A percentile compares a stretch with the other conserved stretches of the same genome.
These are phyloP conservation scores for Pestalotiopsis sp. DNA, from an alignment of 2,329 filamentous ascomycete genomes.

Conservation along the genomic window DNA sequence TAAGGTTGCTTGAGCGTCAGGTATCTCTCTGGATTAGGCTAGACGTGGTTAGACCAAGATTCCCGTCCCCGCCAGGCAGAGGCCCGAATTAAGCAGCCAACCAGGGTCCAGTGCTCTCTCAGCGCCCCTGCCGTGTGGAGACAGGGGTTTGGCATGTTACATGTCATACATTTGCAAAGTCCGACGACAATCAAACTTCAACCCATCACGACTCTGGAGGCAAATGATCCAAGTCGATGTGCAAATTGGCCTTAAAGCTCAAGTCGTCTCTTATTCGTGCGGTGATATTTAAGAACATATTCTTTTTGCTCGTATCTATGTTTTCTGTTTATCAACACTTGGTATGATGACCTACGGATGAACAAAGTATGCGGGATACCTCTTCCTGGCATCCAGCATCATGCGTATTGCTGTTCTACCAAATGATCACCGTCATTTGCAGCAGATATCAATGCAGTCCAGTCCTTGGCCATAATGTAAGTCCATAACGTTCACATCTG, in stretches of 20 bases:
- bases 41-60: neutral
- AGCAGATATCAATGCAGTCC: neutral
- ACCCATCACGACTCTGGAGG: too few species aligned
- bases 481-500: neutral
- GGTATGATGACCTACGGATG: neutral
- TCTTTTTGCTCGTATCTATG: neutral
- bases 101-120: too few species aligned
- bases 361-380: neutral
- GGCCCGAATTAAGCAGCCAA: neutral
- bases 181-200: too few species aligned
- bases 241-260: too few species aligned
- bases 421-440: neutral
- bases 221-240: too few species aligned
- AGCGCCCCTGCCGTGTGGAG: too few species aligned
- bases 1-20: neutral
- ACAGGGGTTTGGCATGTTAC: too few species aligned
- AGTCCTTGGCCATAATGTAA: neutral
- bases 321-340: neutral
- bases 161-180: too few species aligned
- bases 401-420: neutral
- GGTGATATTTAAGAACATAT: neutral
- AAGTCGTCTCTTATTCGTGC: too few species aligned
- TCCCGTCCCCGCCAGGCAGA: neutral
- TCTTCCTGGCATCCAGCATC: neutral
- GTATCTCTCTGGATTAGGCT: neutral